Percentiles rank a stretch among this genome's conserved stretches.
Conservation (phyloP, 106 monocot genomes). For the Iris macrosiphon region DNA sequence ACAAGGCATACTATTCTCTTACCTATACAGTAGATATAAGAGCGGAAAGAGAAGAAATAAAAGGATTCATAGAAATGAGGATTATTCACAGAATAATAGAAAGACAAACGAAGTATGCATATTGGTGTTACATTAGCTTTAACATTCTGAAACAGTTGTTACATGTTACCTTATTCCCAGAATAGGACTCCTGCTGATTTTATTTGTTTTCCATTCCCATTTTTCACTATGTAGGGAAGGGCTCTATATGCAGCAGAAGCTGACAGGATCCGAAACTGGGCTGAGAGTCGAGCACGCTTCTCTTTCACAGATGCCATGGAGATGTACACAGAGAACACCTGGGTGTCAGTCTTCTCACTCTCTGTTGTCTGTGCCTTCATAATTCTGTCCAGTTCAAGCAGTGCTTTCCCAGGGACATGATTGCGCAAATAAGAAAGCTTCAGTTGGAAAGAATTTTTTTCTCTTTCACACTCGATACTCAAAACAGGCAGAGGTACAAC, state of each 20-base stretch:
- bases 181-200: too few species aligned
- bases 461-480: background rate
- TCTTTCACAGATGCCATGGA: conserved; percentile 99
- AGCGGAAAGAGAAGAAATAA: too few species aligned
- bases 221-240: conserved; percentile 62
- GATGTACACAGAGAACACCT: conserved; percentile 92
- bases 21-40: too few species aligned
- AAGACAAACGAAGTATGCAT: too few species aligned
- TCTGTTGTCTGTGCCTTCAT: conserved; percentile 98
- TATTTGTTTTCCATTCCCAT: background rate
- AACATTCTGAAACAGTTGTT: background rate
- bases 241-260: conserved; percentile 95
- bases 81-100: too few species aligned
- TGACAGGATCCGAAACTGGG: conserved; percentile 96
- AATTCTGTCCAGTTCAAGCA: conserved; percentile 77
- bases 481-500: too few species aligned
- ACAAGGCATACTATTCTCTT: too few species aligned
- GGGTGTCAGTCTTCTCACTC: conserved; percentile 90
- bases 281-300: conserved; percentile 81
- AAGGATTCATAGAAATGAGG: too few species aligned
- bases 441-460: background rate
- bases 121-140: too few species aligned
- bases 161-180: too few species aligned
- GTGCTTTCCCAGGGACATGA: conserved; percentile 49
- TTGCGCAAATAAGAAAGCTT: background rate